phyloP scores from a whole-genome alignment of 148 eudicot genomes.

The Cornus suecica region DNA sequence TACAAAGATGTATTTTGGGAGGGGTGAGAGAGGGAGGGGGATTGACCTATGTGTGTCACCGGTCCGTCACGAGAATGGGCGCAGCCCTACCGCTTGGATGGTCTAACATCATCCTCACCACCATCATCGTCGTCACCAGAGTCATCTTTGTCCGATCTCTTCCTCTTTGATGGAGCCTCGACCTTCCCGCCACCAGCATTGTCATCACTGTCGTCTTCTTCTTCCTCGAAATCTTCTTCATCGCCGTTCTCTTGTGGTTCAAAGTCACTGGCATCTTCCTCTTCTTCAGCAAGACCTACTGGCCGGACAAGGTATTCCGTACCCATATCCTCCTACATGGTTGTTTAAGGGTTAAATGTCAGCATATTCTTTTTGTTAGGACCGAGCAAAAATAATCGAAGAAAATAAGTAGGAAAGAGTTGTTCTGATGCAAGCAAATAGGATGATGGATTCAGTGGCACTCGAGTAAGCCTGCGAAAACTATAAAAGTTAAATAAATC shows the following conservation, averaged over 20 bases:
- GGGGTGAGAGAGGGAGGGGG: constrained; percentile 12
- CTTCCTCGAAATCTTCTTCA: constrained; percentile 53
- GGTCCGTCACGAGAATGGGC: constrained; percentile 13
- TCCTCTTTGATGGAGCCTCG: constrained; percentile 69
- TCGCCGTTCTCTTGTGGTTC: constrained; percentile 77
- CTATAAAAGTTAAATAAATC: neutral
- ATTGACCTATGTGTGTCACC: constrained; percentile 18
- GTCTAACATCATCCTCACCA: constrained; percentile 75
- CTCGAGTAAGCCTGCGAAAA: neutral
- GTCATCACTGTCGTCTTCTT: constrained; percentile 36
- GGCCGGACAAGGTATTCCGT: constrained; percentile 77
- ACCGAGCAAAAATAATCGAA: neutral
- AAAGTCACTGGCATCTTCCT: constrained; percentile 76
- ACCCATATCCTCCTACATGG: constrained; percentile 55
- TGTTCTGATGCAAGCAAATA: neutral
- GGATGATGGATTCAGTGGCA: neutral
- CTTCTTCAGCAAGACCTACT: constrained; percentile 68
- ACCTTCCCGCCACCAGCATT: constrained; percentile 44
- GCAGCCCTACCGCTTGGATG: constrained; percentile 62
- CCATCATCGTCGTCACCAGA: constrained; percentile 36
- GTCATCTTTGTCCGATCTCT: constrained; percentile 63
- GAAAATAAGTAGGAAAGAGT: neutral
- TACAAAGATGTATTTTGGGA: constrained; percentile 7
- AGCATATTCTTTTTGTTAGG: neutral
- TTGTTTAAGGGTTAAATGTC: neutral